Evolutionary conservation across 352 stramenopile genomes (phyloP).

Genomic region (Phytophthora idaei): DNA sequence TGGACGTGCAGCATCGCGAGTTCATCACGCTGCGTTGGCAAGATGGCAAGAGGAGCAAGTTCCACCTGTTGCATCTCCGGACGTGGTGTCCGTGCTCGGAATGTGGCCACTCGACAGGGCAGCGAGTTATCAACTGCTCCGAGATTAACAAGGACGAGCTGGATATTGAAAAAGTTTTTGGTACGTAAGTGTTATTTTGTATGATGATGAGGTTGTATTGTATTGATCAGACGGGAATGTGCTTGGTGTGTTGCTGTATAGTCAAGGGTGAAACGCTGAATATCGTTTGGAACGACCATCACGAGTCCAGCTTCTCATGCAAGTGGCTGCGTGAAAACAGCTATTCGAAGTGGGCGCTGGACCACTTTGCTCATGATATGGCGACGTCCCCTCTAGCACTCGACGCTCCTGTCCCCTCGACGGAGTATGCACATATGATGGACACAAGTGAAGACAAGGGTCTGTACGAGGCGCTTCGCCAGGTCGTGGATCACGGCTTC

Average conservation of each 20-base stretch:
- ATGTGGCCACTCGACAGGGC: slow-evolving; percentile 78
- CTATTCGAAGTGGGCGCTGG: slow-evolving; percentile 63
- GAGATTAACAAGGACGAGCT: slow-evolving; percentile 58
- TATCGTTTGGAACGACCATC: slow-evolving; percentile 72
- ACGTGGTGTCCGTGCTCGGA: slow-evolving; percentile 74
- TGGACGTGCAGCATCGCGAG: slow-evolving; percentile 75
- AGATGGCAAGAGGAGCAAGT: slow-evolving; percentile 70
- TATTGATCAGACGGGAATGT: not conserved
- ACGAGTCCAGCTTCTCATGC: slow-evolving; percentile 74
- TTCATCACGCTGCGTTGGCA: slow-evolving; percentile 83
- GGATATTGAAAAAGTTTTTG: slow-evolving; percentile 77
- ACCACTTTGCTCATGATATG: slow-evolving; percentile 57
- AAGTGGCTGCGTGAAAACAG: slow-evolving; percentile 81
- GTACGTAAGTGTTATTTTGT: slow-evolving; percentile 35
- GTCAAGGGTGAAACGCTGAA: slow-evolving; percentile 75
- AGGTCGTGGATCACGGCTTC: slow-evolving; percentile 73
- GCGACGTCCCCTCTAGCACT: slow-evolving; percentile 49
- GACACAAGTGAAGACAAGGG: slow-evolving; percentile 62
- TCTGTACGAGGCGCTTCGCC: slow-evolving; percentile 68
- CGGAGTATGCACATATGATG: slow-evolving; percentile 76
- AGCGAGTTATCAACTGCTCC: slow-evolving; percentile 79
- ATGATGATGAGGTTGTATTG: not conserved
- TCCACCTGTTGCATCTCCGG: slow-evolving; percentile 77
- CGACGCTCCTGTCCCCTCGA: slow-evolving; percentile 54
- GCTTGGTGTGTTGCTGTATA: slow-evolving; percentile 22